These are phyloP conservation scores for Colletotrichum higginsianum DNA, from an alignment of 2,329 filamentous ascomycete species.

Conservation along the genomic window DNA sequence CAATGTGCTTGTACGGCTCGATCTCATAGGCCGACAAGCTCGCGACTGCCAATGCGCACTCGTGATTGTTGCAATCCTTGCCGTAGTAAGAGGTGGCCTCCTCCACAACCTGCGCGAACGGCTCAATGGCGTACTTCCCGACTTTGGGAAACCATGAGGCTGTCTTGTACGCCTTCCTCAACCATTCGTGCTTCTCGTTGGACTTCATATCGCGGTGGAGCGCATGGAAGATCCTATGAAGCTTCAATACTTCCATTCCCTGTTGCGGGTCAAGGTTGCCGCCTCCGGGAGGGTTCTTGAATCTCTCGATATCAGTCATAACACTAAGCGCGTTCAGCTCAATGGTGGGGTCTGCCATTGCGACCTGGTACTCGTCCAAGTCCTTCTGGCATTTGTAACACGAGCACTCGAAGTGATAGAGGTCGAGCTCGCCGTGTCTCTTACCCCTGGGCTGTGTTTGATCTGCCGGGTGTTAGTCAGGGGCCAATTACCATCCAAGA, in stretches of 20 bases:
- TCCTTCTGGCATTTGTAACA: slow-evolving; percentile 66
- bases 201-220: slow-evolving; percentile 15
- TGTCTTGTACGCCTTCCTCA: slow-evolving; percentile 54
- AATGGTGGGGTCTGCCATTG: slow-evolving; percentile 55
- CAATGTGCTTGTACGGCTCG: slow-evolving; percentile 65
- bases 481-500: background rate
- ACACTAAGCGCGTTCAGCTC: slow-evolving; percentile 63
- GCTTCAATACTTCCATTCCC: background rate
- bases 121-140: slow-evolving; percentile 64
- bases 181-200: slow-evolving; percentile 43
- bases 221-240: slow-evolving; percentile 12
- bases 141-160: slow-evolving; percentile 56
- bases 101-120: slow-evolving; percentile 61
- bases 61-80: slow-evolving; percentile 56
- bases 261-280: slow-evolving; percentile 5
- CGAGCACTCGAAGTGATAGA: slow-evolving; percentile 68
- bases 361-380: slow-evolving; percentile 69
- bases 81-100: slow-evolving; percentile 62
- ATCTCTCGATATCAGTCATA: slow-evolving; percentile 54
- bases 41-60: slow-evolving; percentile 61
- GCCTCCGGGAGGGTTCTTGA: slow-evolving; percentile 19
- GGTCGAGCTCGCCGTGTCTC: slow-evolving; percentile 59
- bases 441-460: slow-evolving; percentile 60
- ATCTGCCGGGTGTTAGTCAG: slow-evolving; percentile 54
- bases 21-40: slow-evolving; percentile 64